Evolutionary conservation across 1,284 basidiomycete species (phyloP), one percentile per base, ranked within the genome.

Genomic region (Xerocomus nothofagi): DNA sequence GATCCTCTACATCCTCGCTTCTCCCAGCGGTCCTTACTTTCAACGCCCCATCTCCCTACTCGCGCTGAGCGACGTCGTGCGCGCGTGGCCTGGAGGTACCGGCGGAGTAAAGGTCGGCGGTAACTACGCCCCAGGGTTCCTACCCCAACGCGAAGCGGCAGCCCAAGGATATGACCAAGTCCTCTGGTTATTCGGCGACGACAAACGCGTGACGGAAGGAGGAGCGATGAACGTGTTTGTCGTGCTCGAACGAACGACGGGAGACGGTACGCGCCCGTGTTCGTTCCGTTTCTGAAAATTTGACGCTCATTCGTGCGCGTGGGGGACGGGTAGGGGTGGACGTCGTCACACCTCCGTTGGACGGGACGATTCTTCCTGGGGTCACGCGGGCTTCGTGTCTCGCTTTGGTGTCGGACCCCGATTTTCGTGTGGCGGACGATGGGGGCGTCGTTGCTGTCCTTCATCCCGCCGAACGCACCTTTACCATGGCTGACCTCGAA

Each of bases 11-110:
- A 78, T 91, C 51, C 79, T 94, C 60, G 63, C 79, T 39, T 77
- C 77, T 2, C 88, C 86, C 1, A 71, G 79, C 0, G 86, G 86
- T 0, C 86, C 88, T 0, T 92, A 87, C 72, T 91, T 89, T 74
- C 73, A 77, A 23, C 82, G 80, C 60, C 79, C 84, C 2, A 76
- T 93, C 43, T 81, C 85, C 1, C 72, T 94, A 10, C 80, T 90
- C 46, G 89, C 86, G 1, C 80, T 86, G 11, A 71, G 73, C 18
- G 78, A 85, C 40, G 77, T 75, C 54, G 88, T 91, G 5, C 82
- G 92, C 37, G 79, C 91, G 0, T 93, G 90, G 89, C 91, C 91
- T 0, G 91, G 91, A 38, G 89, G 84, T 7, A 86, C 83, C 0
- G 86, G 86, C 18, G 78, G 71, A 0, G 71, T 77, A 70, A 88